Base-by-base conservation (phyloP, 495 filamentous ascomycete species). In the Hypomontagnella submonticulosa region DNA sequence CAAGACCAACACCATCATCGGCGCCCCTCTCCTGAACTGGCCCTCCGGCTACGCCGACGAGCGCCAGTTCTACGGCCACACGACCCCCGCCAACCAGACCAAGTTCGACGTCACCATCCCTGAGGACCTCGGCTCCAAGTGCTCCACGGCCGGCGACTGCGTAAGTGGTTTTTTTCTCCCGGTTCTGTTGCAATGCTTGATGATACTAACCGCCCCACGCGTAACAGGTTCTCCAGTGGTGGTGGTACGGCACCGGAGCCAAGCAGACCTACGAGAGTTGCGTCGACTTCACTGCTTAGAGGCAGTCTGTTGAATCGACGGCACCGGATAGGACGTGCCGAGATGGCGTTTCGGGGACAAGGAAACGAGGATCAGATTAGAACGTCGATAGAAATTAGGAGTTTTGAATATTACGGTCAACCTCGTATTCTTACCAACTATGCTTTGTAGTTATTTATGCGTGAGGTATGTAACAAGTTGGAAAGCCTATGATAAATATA, bases 211-310 rank as follows among this genome's bases (percentile, higher is more conserved):
- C 36, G 13, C 16, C 16, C 19, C n/a, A n/a, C 10, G 34, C 43
- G 23, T 74, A 53, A n/a, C 59, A 88, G 78, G 77, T 88, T 19
- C 78, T 92, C 23, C 88, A 91, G 72, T 87, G 84, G 83, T 88
- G 77, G 74, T 92, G 89, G 89, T 87, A 86, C 66, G 88, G 88
- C 51, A 79, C 81, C 38, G 83, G 80, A 6, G 85, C 87, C 33
- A 81, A 84, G 44, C 89, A 92, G 80, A 90, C 89, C 23, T 92
- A 92, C 64, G 87, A 92, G 81, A 83, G 83, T 40, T 91, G 89
- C 71, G 71, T 90, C 65, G 89, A 92, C 72, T 90, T 92, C 74
- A 85, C 83, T 38, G 71, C 23, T 89, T 41, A 55, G 61, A 32
- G 65, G 55, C 50, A 53, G 9, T 36, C 19, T 16, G 20, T 42